Conservation (phyloP, 2,329 filamentous ascomycete species). For the Fusarium sp. region DNA sequence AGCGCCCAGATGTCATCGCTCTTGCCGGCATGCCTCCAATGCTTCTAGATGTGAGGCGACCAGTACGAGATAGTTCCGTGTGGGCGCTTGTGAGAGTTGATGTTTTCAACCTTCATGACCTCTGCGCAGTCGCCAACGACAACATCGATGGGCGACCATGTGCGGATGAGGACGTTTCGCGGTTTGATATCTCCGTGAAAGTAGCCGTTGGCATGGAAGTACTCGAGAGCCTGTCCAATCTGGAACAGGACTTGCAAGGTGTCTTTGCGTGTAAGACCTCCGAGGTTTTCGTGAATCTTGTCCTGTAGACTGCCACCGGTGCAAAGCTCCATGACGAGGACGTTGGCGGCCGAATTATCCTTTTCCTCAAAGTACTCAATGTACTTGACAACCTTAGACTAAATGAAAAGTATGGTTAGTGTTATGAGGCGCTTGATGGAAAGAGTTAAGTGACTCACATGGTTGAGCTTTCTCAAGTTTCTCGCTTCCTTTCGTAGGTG, state of each 20-base stretch:
- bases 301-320: slow-evolving; percentile 46
- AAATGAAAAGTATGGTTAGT: neutral
- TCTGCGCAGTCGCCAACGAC: slow-evolving; percentile 52
- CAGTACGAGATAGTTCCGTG: slow-evolving; percentile 48
- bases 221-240: slow-evolving; percentile 43
- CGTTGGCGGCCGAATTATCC: slow-evolving; percentile 18
- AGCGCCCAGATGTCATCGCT: slow-evolving; percentile 54
- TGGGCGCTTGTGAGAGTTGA: slow-evolving; percentile 15
- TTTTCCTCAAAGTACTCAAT: slow-evolving; percentile 46
- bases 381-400: slow-evolving; percentile 49
- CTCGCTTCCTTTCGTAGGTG: slow-evolving; percentile 46
- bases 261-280: slow-evolving; percentile 33
- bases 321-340: slow-evolving; percentile 52
- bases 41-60: slow-evolving; percentile 48
- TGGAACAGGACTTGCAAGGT: slow-evolving; percentile 43
- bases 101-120: slow-evolving; percentile 35
- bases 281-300: slow-evolving; percentile 40
- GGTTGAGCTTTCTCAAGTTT: slow-evolving; percentile 38
- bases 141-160: slow-evolving; percentile 45
- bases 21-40: slow-evolving; percentile 36
- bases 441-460: slow-evolving; percentile 40
- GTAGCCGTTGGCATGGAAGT: slow-evolving; percentile 42
- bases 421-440: neutral
- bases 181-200: slow-evolving; percentile 52
- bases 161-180: slow-evolving; percentile 49